A percentile compares a stretch with the other conserved stretches of the same genome.
Evolutionary conservation across 2,329 filamentous ascomycete species (phyloP).

Genomic region (Aspergillus sp.): DNA sequence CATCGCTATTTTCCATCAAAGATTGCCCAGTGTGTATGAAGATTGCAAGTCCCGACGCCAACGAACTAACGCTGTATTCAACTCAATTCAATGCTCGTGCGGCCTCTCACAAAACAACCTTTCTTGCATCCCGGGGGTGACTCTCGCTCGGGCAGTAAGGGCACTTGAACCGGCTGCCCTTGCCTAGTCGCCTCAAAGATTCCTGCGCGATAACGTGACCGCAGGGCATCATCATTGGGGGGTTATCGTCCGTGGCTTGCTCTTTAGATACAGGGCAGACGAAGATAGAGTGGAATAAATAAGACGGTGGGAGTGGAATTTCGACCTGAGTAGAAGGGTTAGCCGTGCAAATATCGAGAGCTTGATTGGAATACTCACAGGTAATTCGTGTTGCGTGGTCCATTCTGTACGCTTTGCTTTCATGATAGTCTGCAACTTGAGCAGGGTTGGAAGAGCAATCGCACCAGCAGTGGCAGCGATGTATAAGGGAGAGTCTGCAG

Average conservation of each 20-base stretch:
- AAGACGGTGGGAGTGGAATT: conserved; percentile 59
- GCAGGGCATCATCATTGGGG: conserved; percentile 94
- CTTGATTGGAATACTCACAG: conserved; percentile 52
- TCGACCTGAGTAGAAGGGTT: conserved; percentile 46
- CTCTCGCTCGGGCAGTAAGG: conserved; percentile 92
- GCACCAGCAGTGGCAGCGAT: conserved; percentile 87
- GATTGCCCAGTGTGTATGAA: too few species aligned
- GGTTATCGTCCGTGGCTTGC: conserved; percentile 87
- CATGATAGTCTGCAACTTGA: conserved; percentile 86
- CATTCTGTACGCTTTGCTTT: conserved; percentile 88
- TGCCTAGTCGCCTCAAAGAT: conserved; percentile 72
- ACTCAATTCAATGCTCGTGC: too few species aligned
- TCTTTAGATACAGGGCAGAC: conserved; percentile 97
- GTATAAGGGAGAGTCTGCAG: conserved; percentile 87
- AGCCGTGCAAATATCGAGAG: conserved; percentile 46
- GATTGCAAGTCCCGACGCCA: too few species aligned
- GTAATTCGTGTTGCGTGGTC: conserved; percentile 86
- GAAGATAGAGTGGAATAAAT: conserved; percentile 89
- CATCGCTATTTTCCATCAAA: too few species aligned
- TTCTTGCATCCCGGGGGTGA: conserved; percentile 67
- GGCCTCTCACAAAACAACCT: conserved; percentile 58
- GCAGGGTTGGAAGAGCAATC: conserved; percentile 80
- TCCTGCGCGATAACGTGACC: conserved; percentile 90
- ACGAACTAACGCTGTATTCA: too few species aligned
- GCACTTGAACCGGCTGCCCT: conserved; percentile 82